Conservation (phyloP, 208 protist species). For the Acanthamoeba triangularis region DNA sequence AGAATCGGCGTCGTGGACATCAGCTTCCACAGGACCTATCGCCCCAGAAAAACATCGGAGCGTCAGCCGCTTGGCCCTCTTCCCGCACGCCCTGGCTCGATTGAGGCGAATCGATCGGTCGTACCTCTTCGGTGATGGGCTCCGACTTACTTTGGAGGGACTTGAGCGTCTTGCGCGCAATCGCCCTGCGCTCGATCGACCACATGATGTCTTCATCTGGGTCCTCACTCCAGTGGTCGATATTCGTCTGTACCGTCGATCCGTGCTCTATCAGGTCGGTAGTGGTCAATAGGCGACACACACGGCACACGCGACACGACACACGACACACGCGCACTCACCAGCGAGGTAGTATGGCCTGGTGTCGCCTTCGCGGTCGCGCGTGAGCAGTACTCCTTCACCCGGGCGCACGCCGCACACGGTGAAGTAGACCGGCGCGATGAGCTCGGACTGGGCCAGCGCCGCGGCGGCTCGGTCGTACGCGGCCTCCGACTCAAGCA, state of each 20-base stretch:
- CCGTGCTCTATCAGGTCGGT: background rate
- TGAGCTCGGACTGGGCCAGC: constrained; percentile 3
- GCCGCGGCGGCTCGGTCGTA: background rate
- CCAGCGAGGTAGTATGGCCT: background rate
- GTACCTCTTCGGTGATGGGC: constrained; percentile 18
- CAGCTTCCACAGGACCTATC: constrained; percentile 37
- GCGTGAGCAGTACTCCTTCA: constrained; percentile 60
- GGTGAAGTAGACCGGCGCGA: constrained; percentile 76
- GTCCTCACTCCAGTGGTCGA: constrained; percentile 63
- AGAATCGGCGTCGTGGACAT: constrained; percentile 47
- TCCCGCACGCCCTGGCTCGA: too few relatives aligned
- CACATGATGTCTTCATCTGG: constrained; percentile 48
- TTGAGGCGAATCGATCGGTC: background rate
- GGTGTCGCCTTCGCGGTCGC: background rate
- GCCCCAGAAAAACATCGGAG: too few relatives aligned
- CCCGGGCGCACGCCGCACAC: constrained; percentile 10
- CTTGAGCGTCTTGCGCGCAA: background rate
- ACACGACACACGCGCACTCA: background rate
- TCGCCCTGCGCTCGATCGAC: background rate
- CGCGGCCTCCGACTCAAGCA: background rate
- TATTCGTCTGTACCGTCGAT: constrained; percentile 61
- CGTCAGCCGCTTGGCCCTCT: too few relatives aligned
- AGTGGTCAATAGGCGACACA: background rate
- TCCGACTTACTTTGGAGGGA: background rate
- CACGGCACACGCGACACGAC: background rate